Evolutionary conservation across 257 asterid genomes (phyloP).

Genomic region (Jasminum sambac): DNA sequence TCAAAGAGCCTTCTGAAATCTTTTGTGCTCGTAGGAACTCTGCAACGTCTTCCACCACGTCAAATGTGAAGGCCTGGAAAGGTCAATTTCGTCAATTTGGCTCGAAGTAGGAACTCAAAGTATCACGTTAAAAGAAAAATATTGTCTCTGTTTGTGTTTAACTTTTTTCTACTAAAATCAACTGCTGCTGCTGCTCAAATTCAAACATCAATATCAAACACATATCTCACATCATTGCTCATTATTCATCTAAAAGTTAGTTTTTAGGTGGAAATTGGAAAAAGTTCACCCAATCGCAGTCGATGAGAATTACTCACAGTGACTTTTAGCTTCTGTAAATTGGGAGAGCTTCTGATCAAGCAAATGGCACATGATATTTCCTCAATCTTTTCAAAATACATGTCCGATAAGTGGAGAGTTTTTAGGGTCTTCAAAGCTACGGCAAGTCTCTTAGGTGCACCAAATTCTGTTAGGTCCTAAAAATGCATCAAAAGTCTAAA

Average conservation of each 20-base stretch:
- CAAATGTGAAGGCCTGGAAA: slow-evolving; percentile 48
- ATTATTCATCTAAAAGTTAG: no score
- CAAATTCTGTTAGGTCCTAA: slow-evolving; percentile 55
- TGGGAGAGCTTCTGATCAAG: slow-evolving; percentile 59
- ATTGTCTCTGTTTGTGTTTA: no score
- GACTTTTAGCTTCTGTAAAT: slow-evolving; percentile 48
- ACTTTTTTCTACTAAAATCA: no score
- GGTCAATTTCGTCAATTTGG: slow-evolving; percentile 4
- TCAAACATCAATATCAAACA: no score
- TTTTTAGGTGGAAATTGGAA: no score
- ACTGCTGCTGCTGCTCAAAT: no score
- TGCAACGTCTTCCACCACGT: slow-evolving; percentile 47
- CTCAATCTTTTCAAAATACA: slow-evolving; percentile 47
- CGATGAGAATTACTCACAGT: slow-evolving; percentile 34
- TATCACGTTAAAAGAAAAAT: neutral
- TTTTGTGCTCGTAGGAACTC: slow-evolving; percentile 48
- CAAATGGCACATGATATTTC: slow-evolving; percentile 53
- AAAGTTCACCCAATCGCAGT: no score
- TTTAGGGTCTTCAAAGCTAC: slow-evolving; percentile 39
- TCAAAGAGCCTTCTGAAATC: slow-evolving; percentile 31
- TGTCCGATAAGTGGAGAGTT: slow-evolving; percentile 45
- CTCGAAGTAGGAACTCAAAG: neutral
- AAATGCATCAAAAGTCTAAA: slow-evolving; percentile 5
- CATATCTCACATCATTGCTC: no score
- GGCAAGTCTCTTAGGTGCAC: slow-evolving; percentile 45